Percentiles rank a stretch among this genome's conserved stretches.
Conservation (phyloP, 2,329 filamentous ascomycete genomes). For the Aspergillus ibericus region DNA sequence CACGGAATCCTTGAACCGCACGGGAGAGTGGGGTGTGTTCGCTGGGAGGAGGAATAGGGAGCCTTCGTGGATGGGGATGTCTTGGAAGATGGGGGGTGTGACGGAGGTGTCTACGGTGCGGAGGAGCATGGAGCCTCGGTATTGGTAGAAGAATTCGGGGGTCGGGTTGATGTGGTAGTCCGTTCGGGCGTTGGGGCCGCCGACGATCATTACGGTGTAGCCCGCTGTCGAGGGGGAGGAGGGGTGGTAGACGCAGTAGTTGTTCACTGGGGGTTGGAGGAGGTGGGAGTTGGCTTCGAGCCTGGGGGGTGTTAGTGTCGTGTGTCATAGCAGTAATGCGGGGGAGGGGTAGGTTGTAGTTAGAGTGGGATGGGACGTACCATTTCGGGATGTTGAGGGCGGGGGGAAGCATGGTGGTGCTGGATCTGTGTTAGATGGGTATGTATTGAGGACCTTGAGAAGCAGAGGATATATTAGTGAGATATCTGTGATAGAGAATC, state of each 20-base stretch:
- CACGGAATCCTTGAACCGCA: slow-evolving; percentile 91
- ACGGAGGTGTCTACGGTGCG: slow-evolving; percentile 73
- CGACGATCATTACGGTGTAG: slow-evolving; percentile 89
- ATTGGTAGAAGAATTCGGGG: slow-evolving; percentile 97
- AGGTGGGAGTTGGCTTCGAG: slow-evolving; percentile 88
- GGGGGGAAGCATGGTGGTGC: slow-evolving; percentile 34
- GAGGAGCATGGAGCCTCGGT: slow-evolving; percentile 89
- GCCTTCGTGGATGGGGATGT: slow-evolving; percentile 87
- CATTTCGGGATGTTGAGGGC: slow-evolving; percentile 50
- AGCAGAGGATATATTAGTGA: not conserved
- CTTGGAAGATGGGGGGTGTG: slow-evolving; percentile 63
- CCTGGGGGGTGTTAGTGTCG: slow-evolving; percentile 52
- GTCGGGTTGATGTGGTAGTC: slow-evolving; percentile 99
- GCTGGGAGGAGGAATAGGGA: slow-evolving; percentile 89
- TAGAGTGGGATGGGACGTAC: slow-evolving; percentile 24
- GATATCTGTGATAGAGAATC: not conserved
- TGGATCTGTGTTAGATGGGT: not conserved
- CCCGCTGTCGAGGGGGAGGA: slow-evolving; percentile 72
- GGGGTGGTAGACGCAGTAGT: slow-evolving; percentile 89
- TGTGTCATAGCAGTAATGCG: slow-evolving; percentile 8
- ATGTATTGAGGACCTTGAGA: not conserved
- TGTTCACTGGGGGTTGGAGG: slow-evolving; percentile 91
- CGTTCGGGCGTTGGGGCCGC: slow-evolving; percentile 90
- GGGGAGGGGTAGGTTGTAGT: slow-evolving; percentile 17
- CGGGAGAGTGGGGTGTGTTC: slow-evolving; percentile 96